Evolutionary conservation across 176 grass and related monocot genomes (phyloP), one percentile per base, ranked within the genome.

Genomic region (Bromus sterilis): DNA sequence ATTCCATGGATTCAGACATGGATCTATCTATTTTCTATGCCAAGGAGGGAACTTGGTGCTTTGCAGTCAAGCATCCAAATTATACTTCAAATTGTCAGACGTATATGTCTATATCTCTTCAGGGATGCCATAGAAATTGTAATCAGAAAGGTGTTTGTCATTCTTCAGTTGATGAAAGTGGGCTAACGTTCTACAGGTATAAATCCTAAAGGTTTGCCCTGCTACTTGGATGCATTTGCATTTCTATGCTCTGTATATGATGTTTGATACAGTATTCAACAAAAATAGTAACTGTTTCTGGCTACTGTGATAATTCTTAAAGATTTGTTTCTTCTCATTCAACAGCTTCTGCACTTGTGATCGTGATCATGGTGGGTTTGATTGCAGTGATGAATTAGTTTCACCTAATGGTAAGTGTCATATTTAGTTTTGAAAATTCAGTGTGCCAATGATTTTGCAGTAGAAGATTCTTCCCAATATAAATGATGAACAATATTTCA

Each of bases 331-430:
- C 88, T 77, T 65, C 89, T 80, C 80, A 75, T 61, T 74, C 74
- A 55, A 55, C 88, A 98, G 95, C 70, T 93, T 86, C 72, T 98
- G 95, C 82, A 68, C 71, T n/a, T 98, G 95, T 59, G 87, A 98
- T 84, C 92, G 92, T 83, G 95, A 98, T 87, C 95, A 98, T 91
- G 95, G 92, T 79, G 92, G 90, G 20, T 98, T 98, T 78, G 95
- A 94, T 93, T 98, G 95, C 89, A 98, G 86, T 8, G 63, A 80
- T 64, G 90, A 94, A 78, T 83, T 98, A 78, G 92, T 98, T 89
- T 87, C 95, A 71, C 86, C 83, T 42, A 91, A 93, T 85, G 95
- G 95, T 98, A 83, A 84, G 24, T 77, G 61, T 56, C 49, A 7
- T 55, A 46, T 87, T 83, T 75, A 6, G 9, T 81, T 80, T 74